Base-by-base conservation (phyloP, 1,284 basidiomycete species). In the Fomitopsis palustris region DNA sequence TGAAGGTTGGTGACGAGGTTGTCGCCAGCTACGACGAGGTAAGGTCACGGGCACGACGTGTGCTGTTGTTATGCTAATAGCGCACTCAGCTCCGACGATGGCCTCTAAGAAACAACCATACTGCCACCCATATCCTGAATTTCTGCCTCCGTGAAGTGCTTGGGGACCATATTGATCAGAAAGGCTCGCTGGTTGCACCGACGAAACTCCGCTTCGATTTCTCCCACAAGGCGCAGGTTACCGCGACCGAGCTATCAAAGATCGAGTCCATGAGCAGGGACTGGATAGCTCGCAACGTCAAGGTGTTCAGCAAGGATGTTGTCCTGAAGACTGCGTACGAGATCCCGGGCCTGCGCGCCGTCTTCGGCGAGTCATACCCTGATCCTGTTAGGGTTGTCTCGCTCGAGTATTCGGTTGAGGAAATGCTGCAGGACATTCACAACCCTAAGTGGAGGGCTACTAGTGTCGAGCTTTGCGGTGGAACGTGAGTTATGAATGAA, bases 171-270 rank as follows among this genome's bases (percentile, higher is more conserved):
- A 90, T 98, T 60, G 96, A 99, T 74, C 97, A 99, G 74, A 97
- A 95, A 73, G 97, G 97, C 19, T 99, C 97, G 8, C 86, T 99
- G 38, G 97, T 99, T 55, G 95, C 96, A 1, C 93, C 95, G 0
- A 88, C 88, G 53, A 98, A 98, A 75, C 83, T 99, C 33, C 93
- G 97, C 25, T 99, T 99, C 77, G 97, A 99, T 75, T 99, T 99
- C 75, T 96, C 93, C 27, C 96, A 99, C 80, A 98, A 97, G 76
- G 83, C 93, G 12, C 88, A 89, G 62, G 91, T 98, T 62, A 72
- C 84, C 17, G 72, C 86, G 0, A 73, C 83, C 1, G 96, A 98
- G 60, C 81, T 99, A 45, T 71, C 76, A 51, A 88, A 89, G 75
- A 96, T 99, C 66, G 96, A 98, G 75, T 74, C 75, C 6, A 87